Evolutionary conservation across 2,329 filamentous ascomycete species (phyloP).

Genomic region (Xylaria sp.): DNA sequence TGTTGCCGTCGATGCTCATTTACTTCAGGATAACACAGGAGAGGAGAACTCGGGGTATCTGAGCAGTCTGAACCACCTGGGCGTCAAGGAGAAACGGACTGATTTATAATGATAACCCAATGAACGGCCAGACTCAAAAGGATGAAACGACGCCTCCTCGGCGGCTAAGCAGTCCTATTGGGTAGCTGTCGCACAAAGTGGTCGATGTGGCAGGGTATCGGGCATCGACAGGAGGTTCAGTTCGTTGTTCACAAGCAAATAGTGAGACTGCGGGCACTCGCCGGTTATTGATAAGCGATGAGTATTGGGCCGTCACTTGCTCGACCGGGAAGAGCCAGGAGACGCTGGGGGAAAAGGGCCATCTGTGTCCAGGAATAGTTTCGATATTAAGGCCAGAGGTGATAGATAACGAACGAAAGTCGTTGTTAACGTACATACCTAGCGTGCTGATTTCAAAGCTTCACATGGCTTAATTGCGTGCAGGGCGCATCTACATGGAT

Average conservation of each 20-base stretch:
- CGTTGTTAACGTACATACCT: slow-evolving; percentile 29
- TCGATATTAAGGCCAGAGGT: slow-evolving; percentile 20
- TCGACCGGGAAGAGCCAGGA: slow-evolving; percentile 26
- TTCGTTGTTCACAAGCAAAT: slow-evolving; percentile 21
- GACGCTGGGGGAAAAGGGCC: slow-evolving; percentile 21
- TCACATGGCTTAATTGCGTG: slow-evolving; percentile 37
- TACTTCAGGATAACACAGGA: slow-evolving; percentile 11
- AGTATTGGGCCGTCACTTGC: slow-evolving; percentile 26
- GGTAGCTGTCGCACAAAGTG: slow-evolving; percentile 23
- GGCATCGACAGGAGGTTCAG: slow-evolving; percentile 26
- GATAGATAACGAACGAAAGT: slow-evolving; percentile 27
- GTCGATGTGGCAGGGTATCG: slow-evolving; percentile 23
- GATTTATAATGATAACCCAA: slow-evolving; percentile 18
- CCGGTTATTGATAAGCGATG: slow-evolving; percentile 25
- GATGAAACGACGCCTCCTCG: slow-evolving; percentile 21
- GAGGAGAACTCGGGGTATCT: slow-evolving; percentile 6
- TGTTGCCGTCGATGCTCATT: slow-evolving; percentile 29
- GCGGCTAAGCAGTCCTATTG: slow-evolving; percentile 19
- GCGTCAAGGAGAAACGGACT: background rate
- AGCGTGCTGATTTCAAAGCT: slow-evolving; percentile 22
- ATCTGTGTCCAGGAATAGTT: slow-evolving; percentile 6
- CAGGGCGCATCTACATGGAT: slow-evolving; percentile 39
- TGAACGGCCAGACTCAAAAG: background rate
- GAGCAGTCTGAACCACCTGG: background rate
- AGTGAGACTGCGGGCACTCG: slow-evolving; percentile 15